A percentile compares a stretch with the other conserved stretches of the same genome.
phyloP scores from a whole-genome alignment of 2,329 filamentous ascomycete species.

The Paramyrothecium roridum region DNA sequence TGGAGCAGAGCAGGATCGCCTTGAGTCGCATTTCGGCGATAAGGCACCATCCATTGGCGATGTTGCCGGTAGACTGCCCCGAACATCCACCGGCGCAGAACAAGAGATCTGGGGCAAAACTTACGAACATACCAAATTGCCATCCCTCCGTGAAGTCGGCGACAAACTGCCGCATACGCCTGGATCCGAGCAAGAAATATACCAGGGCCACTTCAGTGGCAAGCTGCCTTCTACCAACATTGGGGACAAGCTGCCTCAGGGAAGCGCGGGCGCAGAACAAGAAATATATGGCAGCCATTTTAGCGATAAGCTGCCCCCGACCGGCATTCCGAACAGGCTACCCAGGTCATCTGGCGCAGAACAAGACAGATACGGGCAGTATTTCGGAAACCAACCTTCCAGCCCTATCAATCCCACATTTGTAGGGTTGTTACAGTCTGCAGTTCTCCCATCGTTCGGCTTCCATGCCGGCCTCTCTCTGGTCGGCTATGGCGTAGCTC shows the following conservation, averaged over 20 bases:
- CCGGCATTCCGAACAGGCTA: neutral
- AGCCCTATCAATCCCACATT: slow-evolving; percentile 1
- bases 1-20: neutral
- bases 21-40: neutral
- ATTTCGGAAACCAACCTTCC: neutral
- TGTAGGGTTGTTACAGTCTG: slow-evolving; percentile 1
- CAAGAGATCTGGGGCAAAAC: neutral
- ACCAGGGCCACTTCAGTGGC: neutral
- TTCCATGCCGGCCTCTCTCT: slow-evolving; percentile 2
- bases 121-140: neutral
- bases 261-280: slow-evolving; percentile 1
- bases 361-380: neutral
- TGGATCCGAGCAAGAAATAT: slow-evolving; percentile 1
- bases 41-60: neutral
- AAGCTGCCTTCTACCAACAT: neutral
- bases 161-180: neutral
- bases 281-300: slow-evolving; percentile 1
- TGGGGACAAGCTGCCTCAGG: neutral
- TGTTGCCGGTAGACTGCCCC: neutral
- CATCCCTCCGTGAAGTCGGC: neutral
- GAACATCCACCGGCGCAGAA: neutral
- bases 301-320: neutral
- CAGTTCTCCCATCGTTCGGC: slow-evolving; percentile 1
- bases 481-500: neutral
- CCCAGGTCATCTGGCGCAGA: neutral